Conservation (phyloP, 139 green algal genomes). For the Nannochloris sp. region DNA sequence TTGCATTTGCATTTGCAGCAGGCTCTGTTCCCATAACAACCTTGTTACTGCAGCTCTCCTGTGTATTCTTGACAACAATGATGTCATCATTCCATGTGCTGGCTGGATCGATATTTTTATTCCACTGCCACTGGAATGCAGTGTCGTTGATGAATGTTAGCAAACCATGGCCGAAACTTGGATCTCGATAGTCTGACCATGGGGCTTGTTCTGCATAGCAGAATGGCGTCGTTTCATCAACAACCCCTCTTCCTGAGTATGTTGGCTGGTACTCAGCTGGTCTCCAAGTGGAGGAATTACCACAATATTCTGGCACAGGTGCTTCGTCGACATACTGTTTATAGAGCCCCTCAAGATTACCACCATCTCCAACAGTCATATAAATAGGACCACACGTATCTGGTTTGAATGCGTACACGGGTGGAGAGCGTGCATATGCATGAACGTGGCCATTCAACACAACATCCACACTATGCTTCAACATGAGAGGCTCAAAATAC, state of each 20-base stretch:
- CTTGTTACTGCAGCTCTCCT: not conserved
- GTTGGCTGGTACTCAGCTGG: not conserved
- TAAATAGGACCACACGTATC: conserved; percentile 1
- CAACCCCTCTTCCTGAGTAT: not conserved
- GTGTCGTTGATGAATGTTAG: not conserved
- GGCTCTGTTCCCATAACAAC: conserved; percentile 1
- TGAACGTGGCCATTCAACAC: conserved; percentile 36
- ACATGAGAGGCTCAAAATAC: conserved; percentile 51
- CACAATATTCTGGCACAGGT: not conserved
- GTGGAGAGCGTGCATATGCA: not conserved
- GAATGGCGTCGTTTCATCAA: not conserved
- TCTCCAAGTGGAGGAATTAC: not conserved
- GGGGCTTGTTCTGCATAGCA: not conserved
- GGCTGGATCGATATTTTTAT: not conserved
- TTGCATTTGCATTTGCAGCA: not conserved
- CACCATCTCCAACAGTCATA: not conserved
- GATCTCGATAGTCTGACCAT: not conserved
- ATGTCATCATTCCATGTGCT: not conserved
- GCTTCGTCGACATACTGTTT: not conserved
- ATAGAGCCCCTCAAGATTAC: not conserved
- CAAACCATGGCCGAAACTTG: not conserved
- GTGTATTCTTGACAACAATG: not conserved
- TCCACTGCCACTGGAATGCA: not conserved
- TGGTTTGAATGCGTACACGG: not conserved
- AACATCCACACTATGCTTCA: conserved; percentile 51